Base-by-base conservation (phyloP, 345 rosid genomes). In the Populus simonii region DNA sequence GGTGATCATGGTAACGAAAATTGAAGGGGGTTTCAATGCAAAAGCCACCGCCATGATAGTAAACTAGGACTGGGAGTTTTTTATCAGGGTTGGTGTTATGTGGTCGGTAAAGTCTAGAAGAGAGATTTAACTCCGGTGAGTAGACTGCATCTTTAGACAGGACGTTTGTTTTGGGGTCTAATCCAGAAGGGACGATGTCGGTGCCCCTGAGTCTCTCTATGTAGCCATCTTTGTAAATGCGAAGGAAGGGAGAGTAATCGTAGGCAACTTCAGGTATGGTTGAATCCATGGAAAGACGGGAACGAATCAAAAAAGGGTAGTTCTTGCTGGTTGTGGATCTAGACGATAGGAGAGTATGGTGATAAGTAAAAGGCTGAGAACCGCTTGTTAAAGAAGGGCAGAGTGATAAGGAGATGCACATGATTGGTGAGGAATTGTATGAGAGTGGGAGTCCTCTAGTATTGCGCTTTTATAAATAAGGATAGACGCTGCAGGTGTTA, bases 1-100 rank as follows among this genome's bases (percentile, higher is more conserved):
- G 61, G 59, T 69, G 49, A 8, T 67, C 53, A 11, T 79, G 63
- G 62, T 73, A 80, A 3, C 1, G 3, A 2, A 76, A 79, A 49
- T 79, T 75, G 51, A 70, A 80, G 36, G 83, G 49, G 3, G 79
- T 74, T 38, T 75, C 83, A 5, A 80, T n/a, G 6, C 68, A 47
- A 53, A 80, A 80, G 2, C 66, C 83, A 23, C 83, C 83, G 4
- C 83, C 83, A 38, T 80, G 83, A 41, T 18, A 80, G 83, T 70
- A 80, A 35, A 80, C 65, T 0, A 80, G 39, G 23, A 80, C 41
- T 7, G 83, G 83, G 22, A 75, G 83, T 10, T 80, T 80, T 18
- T 70, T 39, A n/a, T 45, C n/a, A 6, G 78, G 51, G 27, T 5
- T 20, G 9, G 36, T 41, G 25, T 8, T 7, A n/a, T 29, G 51